Evolutionary conservation across 2,329 filamentous ascomycete species (phyloP).

Genomic region (Metarhizium sp.): DNA sequence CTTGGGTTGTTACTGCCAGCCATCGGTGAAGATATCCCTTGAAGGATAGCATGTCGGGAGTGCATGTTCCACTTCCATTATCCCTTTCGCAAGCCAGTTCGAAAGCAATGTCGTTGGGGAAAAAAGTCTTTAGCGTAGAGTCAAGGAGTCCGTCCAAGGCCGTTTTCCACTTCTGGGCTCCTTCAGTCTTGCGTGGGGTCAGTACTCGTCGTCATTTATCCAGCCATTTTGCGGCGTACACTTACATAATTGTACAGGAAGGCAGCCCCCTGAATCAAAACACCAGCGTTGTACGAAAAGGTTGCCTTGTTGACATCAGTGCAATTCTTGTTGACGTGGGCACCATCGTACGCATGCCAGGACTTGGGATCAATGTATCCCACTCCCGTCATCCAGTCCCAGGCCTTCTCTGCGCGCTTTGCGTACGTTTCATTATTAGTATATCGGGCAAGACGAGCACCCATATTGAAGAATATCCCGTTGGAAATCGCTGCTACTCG

Average conservation of each 20-base stretch:
- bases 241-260: slow-evolving; percentile 58
- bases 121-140: slow-evolving; percentile 40
- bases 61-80: slow-evolving; percentile 43
- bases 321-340: slow-evolving; percentile 48
- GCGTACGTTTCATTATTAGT: slow-evolving; percentile 57
- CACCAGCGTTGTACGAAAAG: slow-evolving; percentile 58
- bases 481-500: slow-evolving; percentile 43
- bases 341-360: slow-evolving; percentile 58
- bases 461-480: slow-evolving; percentile 55
- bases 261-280: slow-evolving; percentile 53
- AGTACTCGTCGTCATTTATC: not conserved
- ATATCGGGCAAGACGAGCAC: slow-evolving; percentile 62
- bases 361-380: slow-evolving; percentile 49
- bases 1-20: slow-evolving; percentile 49
- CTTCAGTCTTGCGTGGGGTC: slow-evolving; percentile 34
- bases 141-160: slow-evolving; percentile 47
- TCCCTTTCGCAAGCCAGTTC: slow-evolving; percentile 62
- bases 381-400: slow-evolving; percentile 48
- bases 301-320: slow-evolving; percentile 50
- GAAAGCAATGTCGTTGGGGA: slow-evolving; percentile 48
- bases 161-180: slow-evolving; percentile 42
- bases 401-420: slow-evolving; percentile 51
- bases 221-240: slow-evolving; percentile 4
- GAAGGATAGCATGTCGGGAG: slow-evolving; percentile 63
- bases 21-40: slow-evolving; percentile 62